A percentile compares a stretch with the other conserved stretches of the same genome.
Conservation (phyloP, 2,329 filamentous ascomycete species). For the Aureobasidium sp. region DNA sequence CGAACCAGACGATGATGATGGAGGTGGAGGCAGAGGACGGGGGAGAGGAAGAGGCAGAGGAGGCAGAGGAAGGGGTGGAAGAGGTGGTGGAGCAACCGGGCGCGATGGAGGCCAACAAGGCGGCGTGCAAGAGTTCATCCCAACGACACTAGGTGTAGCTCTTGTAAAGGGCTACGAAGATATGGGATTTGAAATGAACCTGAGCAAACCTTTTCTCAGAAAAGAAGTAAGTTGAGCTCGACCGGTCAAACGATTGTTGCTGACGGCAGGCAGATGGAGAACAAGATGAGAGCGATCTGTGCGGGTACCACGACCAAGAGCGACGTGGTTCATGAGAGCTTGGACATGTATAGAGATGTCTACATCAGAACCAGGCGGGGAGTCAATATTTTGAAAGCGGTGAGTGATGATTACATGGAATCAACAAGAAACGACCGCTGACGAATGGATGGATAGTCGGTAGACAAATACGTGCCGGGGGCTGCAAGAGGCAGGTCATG, state of each 20-base stretch:
- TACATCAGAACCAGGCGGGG: slow-evolving; percentile 76
- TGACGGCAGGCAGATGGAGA: slow-evolving; percentile 60
- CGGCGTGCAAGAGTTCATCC: slow-evolving; percentile 77
- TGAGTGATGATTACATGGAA: slow-evolving; percentile 27
- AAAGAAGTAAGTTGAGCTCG: slow-evolving; percentile 57
- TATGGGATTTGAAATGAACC: slow-evolving; percentile 84
- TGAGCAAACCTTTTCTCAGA: slow-evolving; percentile 90
- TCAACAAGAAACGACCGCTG: neutral
- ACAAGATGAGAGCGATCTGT: slow-evolving; percentile 94
- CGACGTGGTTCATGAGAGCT: slow-evolving; percentile 71
- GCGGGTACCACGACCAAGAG: slow-evolving; percentile 70
- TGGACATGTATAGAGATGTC: slow-evolving; percentile 79
- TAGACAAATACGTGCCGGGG: slow-evolving; percentile 13
- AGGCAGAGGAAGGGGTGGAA: slow-evolving; percentile 40
- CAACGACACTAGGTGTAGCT: slow-evolving; percentile 83
- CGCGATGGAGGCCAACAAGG: slow-evolving; percentile 40
- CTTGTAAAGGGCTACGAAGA: slow-evolving; percentile 91
- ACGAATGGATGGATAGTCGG: neutral
- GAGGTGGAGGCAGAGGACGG: slow-evolving; percentile 36
- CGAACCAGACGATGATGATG: slow-evolving; percentile 30
- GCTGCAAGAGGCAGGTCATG: slow-evolving; percentile 3
- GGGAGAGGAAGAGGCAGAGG: slow-evolving; percentile 29
- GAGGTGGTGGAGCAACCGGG: slow-evolving; percentile 42
- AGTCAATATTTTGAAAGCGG: slow-evolving; percentile 54
- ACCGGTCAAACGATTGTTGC: neutral